These are phyloP conservation scores for Phialophora verrucosa DNA, from an alignment of 2,329 filamentous ascomycete species.

Conservation along the genomic window DNA sequence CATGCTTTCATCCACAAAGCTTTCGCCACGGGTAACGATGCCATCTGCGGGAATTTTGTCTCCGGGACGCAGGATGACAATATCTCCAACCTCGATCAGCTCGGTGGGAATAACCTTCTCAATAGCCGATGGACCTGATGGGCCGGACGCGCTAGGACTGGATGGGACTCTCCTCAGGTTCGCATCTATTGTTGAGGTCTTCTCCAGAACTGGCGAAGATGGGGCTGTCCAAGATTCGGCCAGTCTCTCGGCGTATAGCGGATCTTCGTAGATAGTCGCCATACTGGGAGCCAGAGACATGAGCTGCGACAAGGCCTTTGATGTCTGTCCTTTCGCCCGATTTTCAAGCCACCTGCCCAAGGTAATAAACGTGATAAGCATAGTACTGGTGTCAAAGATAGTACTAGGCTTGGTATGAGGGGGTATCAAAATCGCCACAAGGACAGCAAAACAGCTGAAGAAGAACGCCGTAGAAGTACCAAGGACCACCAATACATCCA, in stretches of 20 bases:
- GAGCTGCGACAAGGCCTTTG: conserved; percentile 85
- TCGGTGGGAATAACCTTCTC: conserved; percentile 91
- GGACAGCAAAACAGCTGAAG: conserved; percentile 88
- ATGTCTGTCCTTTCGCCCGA: conserved; percentile 92
- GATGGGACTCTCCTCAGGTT: conserved; percentile 31
- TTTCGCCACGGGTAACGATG: conserved; percentile 82
- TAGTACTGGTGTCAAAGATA: conserved; percentile 96
- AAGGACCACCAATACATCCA: conserved; percentile 94
- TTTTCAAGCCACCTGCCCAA: conserved; percentile 93
- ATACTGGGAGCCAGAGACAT: conserved; percentile 97
- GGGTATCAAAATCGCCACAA: conserved; percentile 74
- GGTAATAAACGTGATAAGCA: conserved; percentile 96
- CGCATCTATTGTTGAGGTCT: conserved; percentile 52
- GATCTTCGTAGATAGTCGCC: conserved; percentile 94
- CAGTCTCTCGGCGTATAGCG: conserved; percentile 89
- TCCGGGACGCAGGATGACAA: conserved; percentile 89
- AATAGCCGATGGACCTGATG: conserved; percentile 60
- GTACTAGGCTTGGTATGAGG: conserved; percentile 83
- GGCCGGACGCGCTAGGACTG: conserved; percentile 19
- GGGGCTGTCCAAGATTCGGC: conserved; percentile 74
- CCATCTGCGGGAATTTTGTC: conserved; percentile 98
- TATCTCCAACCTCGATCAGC: conserved; percentile 88
- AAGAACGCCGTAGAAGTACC: conserved; percentile 96
- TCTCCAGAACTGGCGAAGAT: conserved; percentile 43
- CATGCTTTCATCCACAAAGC: conserved; percentile 97